A percentile compares a stretch with the other conserved stretches of the same genome.
Conservation (phyloP, 2,329 filamentous ascomycete species). For the Fusarium sp. region DNA sequence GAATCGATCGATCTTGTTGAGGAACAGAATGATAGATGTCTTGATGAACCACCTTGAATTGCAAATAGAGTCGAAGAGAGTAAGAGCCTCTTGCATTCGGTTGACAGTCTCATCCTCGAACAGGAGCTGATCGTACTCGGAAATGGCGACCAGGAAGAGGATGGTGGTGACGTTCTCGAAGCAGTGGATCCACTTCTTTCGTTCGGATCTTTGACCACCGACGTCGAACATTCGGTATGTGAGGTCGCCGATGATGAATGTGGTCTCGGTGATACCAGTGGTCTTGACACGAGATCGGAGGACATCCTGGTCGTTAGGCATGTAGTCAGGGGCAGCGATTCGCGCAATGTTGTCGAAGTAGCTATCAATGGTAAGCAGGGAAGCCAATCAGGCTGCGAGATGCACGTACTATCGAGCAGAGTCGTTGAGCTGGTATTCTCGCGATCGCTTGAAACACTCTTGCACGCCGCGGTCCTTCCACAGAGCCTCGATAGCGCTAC, state of each 20-base stretch:
- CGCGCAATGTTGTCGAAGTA: conserved; percentile 96
- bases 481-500: conserved; percentile 88
- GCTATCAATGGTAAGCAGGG: conserved; percentile 62
- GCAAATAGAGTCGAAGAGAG: conserved; percentile 87
- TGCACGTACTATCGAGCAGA: conserved; percentile 89
- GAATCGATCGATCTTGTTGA: conserved; percentile 92
- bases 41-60: conserved; percentile 92
- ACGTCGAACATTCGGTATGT: conserved; percentile 99
- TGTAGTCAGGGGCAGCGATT: conserved; percentile 90
- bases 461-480: conserved; percentile 95
- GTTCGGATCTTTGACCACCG: conserved; percentile 92
- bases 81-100: conserved; percentile 90
- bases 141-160: conserved; percentile 95
- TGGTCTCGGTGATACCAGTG: conserved; percentile 96
- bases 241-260: conserved; percentile 92
- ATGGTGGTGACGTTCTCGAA: conserved; percentile 98
- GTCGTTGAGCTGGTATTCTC: conserved; percentile 96
- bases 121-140: conserved; percentile 94
- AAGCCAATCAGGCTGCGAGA: background rate
- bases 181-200: conserved; percentile 99
- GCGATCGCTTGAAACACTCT: conserved; percentile 93
- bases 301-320: conserved; percentile 95
- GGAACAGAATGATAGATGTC: conserved; percentile 87
- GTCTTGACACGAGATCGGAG: conserved; percentile 97
- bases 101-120: conserved; percentile 98